Base-by-base conservation (phyloP, 331 rosid species). In the Quercus phellos region DNA sequence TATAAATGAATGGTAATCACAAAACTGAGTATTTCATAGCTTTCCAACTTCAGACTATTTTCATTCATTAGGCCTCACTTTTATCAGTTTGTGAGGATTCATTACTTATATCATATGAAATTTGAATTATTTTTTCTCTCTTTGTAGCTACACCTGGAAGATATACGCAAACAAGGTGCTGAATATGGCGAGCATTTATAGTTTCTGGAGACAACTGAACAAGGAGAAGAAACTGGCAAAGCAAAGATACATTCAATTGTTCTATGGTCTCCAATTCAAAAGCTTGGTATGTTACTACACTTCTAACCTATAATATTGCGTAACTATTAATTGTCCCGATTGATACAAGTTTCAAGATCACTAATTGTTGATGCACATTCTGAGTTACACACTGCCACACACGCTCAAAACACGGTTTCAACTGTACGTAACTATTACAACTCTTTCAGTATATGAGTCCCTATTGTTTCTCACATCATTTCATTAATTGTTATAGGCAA, bases 121-220 rank as follows among this genome's bases (percentile, higher is more conserved):
- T 77, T 46, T 70, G 51, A 66, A 21, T 34, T 22, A 14, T 30
- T 51, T 30, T 73, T 26, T 5, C 12, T 78, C 51, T 68, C 61
- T 79, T 86, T 78, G 79, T 32, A 94, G 98, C 89, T 94, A 90
- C 74, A 94, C 96, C 0, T 94, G 98, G 98, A 88, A 92, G 89
- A 94, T 94, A 18, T 92, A 94, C 81, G 98, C 98, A 78, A 83
- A 83, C 51, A 94, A 84, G 80, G 79, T 94, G 87, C 74, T 92
- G 82, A 92, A 94, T 74, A 89, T 90, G 94, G 98, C 92, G 13
- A 82, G 77, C 83, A 76, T 84, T 30, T 94, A 94, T 58, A 89
- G 84, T 67, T 94, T 89, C 81, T 94, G 98, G 98, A 89, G 85
- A 82, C 79, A 68, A 32, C 59, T 90, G 85, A 88, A 91, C 78